Evolutionary conservation across 2,329 filamentous ascomycete species (phyloP).

Genomic region (Pseudogymnoascus sp.): DNA sequence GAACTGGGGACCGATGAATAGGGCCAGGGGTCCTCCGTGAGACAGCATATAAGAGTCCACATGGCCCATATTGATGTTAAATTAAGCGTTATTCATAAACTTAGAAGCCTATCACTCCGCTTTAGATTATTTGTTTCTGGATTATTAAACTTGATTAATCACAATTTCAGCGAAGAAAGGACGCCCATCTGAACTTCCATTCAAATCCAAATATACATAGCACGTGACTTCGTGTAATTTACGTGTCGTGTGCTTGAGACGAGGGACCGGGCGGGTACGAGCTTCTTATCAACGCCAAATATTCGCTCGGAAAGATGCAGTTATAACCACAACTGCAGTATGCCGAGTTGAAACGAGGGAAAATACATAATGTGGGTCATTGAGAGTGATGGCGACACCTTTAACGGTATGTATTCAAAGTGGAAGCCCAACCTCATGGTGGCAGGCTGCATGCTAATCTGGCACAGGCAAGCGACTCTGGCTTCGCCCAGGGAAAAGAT

Average conservation of each 20-base stretch:
- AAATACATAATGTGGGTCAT: conserved; percentile 43
- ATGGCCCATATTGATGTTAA: neutral
- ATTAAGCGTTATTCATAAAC: neutral
- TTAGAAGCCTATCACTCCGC: neutral
- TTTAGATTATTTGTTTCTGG: neutral
- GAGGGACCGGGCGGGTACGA: neutral
- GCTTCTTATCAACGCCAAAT: neutral
- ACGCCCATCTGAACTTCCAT: neutral
- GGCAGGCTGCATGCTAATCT: conserved; percentile 19
- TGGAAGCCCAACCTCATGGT: conserved; percentile 1
- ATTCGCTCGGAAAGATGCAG: neutral
- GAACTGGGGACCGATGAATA: conserved; percentile 75
- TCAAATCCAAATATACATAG: neutral
- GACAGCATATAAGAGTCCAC: neutral
- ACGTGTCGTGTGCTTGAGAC: neutral
- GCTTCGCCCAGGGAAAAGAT: conserved; percentile 78
- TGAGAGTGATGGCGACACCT: conserved; percentile 49
- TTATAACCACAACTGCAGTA: conserved; percentile 1
- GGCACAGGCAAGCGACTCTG: conserved; percentile 63
- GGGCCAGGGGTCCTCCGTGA: conserved; percentile 24
- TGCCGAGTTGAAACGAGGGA: neutral
- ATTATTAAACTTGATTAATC: neutral
- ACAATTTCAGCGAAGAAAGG: neutral
- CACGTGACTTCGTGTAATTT: conserved; percentile 9
- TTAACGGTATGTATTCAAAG: conserved; percentile 37